Evolutionary conservation across 2,329 filamentous ascomycete species (phyloP), one percentile per base, ranked within the genome.

Genomic region (Fusarium floridanum): DNA sequence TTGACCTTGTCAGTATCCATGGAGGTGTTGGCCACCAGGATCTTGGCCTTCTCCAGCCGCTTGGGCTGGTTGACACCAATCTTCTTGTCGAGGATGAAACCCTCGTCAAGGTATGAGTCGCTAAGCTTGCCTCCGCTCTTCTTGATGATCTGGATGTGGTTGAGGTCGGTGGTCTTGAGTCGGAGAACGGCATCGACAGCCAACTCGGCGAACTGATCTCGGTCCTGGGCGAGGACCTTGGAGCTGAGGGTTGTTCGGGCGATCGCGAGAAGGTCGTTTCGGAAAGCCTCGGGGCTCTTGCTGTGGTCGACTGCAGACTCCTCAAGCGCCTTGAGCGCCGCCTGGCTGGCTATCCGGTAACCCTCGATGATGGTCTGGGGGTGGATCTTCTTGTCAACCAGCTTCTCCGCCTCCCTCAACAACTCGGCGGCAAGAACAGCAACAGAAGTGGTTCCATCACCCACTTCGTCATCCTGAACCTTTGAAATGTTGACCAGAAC

Each of bases 1-100:
- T 99, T 99, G 87, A 99, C 94, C 89, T 99, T 99, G 86, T 99
- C 97, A 39, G 97, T 99, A 85, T 99, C 97, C 97, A 99, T 99
- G 14, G 95, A 94, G 11, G 97, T 99, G 86, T 99, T 99, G 74
- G 97, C 97, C 24, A 99, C 94, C 66, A 99, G 86, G 76, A 99
- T 99, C 88, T 98, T 99, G 76, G 96, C 97, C 83, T 99, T 98
- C 84, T 98, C 96, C 80, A 99, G 88, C 68, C 95, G 90, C 89
- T 98, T 98, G 64, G 97, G 97, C 85, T 99, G 97, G 88, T 98
- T 98, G 68, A 98, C 96, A 77, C 97, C 97, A 76, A 99, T 98
- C 87, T 96, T 97, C 90, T 99, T 99, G 87, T 99, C 97, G 64
- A 99, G 88, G 81, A 99, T 98, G 87, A 99, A 99, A 6, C 97